Evolutionary conservation across 768 basidiomycete genomes (phyloP), one percentile per base, ranked within the genome.

Genomic region (Stropharia rugosoannulata): DNA sequence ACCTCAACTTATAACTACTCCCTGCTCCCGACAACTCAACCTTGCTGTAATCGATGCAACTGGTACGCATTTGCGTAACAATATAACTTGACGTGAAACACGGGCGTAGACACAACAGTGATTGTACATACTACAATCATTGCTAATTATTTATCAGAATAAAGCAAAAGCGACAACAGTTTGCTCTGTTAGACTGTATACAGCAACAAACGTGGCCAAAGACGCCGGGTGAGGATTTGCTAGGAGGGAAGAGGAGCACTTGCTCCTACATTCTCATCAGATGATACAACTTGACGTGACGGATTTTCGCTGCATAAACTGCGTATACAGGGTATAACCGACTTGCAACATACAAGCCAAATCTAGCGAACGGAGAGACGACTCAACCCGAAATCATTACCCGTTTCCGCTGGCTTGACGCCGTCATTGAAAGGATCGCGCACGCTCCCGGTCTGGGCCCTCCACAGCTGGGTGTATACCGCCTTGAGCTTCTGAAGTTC

Each of bases 381-480:
- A 51, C 72, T 67, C 59, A 79, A 55, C 11, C 76, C 76, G 62
- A 75, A 73, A 60, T 81, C 80, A 35, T 66, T 65, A 46, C 62
- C 65, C 46, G 64, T 66, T 56, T 70, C 68, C 53, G 58, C 58
- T 19, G 65, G 60, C 57, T 70, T 73, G 58, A 75, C 74, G 41
- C 70, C 63, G 39, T 75, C 75, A 52, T 86, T 84, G 66, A 93
- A 94, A 7, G 92, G 92, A 67, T 93, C 90, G 56, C 91, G 76
- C 69, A 86, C 84, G 62, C 90, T 93, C 29, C 91, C 91, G 13
- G 88, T 93, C 68, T 86, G 85, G 15, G 82, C 76, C 11, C 88
- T 83, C 89, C 89, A 93, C 5, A 91, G 72, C 62, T 90, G 87
- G 0, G 86, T 87, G 60, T 91, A 92, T 10, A 87, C 66, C 9